Evolutionary conservation across 257 asterid species (phyloP), one percentile per base, ranked within the genome.

Genomic region (Gentiana macrophylla): DNA sequence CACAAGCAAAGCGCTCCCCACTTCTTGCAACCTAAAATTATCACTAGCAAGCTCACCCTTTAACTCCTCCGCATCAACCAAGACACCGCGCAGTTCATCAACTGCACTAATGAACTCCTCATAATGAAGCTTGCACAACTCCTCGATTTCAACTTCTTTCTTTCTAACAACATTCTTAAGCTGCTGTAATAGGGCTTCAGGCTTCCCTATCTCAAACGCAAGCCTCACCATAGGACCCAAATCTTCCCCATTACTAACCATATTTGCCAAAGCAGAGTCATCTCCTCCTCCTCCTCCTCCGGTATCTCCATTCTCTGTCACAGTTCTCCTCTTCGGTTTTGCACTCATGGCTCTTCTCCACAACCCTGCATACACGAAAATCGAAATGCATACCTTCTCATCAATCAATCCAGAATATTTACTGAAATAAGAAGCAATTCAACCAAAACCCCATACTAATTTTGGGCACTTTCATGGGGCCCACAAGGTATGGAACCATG

Each of bases 11-110:
- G 85, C 63, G 33, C 88, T 84, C 2, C 97, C 94, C 2, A 86
- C 94, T 62, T 90, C 94, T 56, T 84, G 97, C 8, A 90, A 66
- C 74, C 80, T 74, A 38, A 78, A 78, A 70, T 90, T 90, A 69
- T 86, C 97, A 70, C 82, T 78, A 1, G 87, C 84, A 51, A 90
- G 84, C 75, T 86, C 94, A 35, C 86, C 66, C 60, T 90, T 90
- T 67, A 90, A 73, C 74, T 90, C 97, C 70, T 86, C 97, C 0
- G 97, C 96, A 53, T 90, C 97, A 1, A 86, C 96, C 67, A 90
- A 67, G 13, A 90, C 98, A 24, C 98, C 96, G 1, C 98, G 96
- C 11, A 90, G 80, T 76, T 90, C 96, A 64, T 90, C 98, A 32
- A 90, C 98, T 0, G 98, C 98, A 5, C 84, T 71, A 44, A 90